Base-by-base conservation (phyloP, 495 filamentous ascomycete species). In the Neurospora cerealis region DNA sequence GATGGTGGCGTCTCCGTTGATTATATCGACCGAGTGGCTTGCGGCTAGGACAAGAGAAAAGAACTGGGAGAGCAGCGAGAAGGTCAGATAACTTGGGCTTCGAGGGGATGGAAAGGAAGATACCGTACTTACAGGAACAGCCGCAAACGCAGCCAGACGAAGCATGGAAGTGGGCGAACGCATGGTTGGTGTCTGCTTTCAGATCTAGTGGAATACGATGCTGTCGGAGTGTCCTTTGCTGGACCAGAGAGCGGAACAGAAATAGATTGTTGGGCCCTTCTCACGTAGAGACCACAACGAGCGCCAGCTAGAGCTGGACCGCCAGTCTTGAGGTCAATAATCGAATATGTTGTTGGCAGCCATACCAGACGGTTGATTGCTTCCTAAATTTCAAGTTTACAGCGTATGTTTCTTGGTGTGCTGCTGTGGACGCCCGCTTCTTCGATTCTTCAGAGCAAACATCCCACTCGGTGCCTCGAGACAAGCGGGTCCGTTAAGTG, bases 1-100 rank as follows among this genome's bases (percentile, higher is more conserved):
- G 0, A 11, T 21, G 0, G n/a, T 1, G 1, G 44, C 11, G 0
- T 48, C 3, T 4, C n/a, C 19, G 8, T 21, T 1, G 0, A 48
- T 11, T 0, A 21, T 21, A 1, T 21, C 9, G 3, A 48, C 19
- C 8, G 19, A 2, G n/a, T 48, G 44, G 2, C 1, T 11, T 11
- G 44, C 9, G 44, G n/a, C 44, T 10, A 48, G 44, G n/a, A 0
- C n/a, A 5, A 21, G n/a, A 11, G 3, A 46, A 9, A 19, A 21
- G 3, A 48, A 2, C 44, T 21, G n/a, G 1, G n/a, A 21, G 0
- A 46, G 19, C 3, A 46, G 5, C 9, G 19, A 10, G 2, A 46
- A 46, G 1, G 9, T 48, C 0, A 48, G 44, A 4, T 5, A 4
- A 44, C 0, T 0, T n/a, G 2, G 42, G 19, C 7, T n/a, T 44